A percentile compares a stretch with the other conserved stretches of the same genome.
Conservation (phyloP, 148 eudicot genomes). For the Suaeda aralocaspica region DNA sequence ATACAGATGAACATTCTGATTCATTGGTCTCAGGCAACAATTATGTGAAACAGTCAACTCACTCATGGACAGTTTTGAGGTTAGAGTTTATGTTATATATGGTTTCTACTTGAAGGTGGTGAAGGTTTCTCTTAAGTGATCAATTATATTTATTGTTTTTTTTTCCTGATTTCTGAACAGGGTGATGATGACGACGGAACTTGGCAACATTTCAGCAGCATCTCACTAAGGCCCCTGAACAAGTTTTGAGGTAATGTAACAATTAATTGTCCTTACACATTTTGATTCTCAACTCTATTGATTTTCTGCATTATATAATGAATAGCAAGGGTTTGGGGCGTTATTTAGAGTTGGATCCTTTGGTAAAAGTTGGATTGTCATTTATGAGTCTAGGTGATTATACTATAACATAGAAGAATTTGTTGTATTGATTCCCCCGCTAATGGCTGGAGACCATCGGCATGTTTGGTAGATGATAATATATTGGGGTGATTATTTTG, state of each 20-base stretch:
- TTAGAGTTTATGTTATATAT: constrained; percentile 8
- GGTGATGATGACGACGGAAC: constrained; percentile 62
- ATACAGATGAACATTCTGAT: constrained; percentile 29
- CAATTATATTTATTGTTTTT: not conserved
- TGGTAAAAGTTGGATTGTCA: too few relatives aligned
- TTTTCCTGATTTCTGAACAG: constrained; percentile 33
- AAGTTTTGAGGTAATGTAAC: constrained; percentile 66
- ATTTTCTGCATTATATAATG: too few relatives aligned
- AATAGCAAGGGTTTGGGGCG: too few relatives aligned
- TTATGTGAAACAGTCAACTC: constrained; percentile 40
- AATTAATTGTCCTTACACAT: too few relatives aligned
- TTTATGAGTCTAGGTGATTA: too few relatives aligned
- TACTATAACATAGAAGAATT: too few relatives aligned
- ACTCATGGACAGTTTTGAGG: constrained; percentile 51
- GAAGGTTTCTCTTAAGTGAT: not conserved
- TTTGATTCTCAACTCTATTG: too few relatives aligned
- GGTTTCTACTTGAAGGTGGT: not conserved
- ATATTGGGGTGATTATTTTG: too few relatives aligned
- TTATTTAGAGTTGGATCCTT: too few relatives aligned
- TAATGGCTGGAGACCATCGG: too few relatives aligned
- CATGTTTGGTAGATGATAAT: too few relatives aligned
- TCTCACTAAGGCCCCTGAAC: constrained; percentile 65
- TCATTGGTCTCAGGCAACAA: constrained; percentile 38
- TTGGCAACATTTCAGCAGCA: constrained; percentile 77
- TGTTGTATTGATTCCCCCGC: too few relatives aligned